Evolutionary conservation across 2,329 filamentous ascomycete genomes (phyloP).

Genomic region (Aaosphaeria pasadenensis): DNA sequence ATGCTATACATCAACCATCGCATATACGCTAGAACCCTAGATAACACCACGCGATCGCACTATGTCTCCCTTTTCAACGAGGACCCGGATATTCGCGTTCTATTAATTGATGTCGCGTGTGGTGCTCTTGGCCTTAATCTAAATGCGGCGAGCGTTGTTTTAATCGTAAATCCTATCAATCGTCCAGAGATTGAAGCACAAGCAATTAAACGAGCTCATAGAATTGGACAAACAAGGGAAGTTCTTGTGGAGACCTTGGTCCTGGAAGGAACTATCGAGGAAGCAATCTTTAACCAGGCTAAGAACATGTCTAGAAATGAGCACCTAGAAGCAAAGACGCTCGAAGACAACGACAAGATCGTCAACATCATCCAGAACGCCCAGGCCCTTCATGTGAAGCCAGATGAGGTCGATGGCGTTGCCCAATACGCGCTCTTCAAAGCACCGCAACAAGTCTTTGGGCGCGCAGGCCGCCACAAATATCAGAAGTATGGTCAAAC

Average conservation of each 20-base stretch:
- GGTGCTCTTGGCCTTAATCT: slow-evolving; percentile 88
- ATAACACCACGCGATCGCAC: slow-evolving; percentile 61
- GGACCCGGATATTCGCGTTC: slow-evolving; percentile 65
- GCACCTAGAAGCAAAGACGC: slow-evolving; percentile 53
- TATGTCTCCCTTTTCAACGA: slow-evolving; percentile 79
- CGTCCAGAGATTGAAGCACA: slow-evolving; percentile 83
- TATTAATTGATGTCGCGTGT: slow-evolving; percentile 88
- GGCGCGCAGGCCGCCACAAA: slow-evolving; percentile 17
- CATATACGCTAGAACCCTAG: slow-evolving; percentile 65
- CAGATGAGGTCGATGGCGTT: slow-evolving; percentile 24
- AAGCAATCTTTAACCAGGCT: slow-evolving; percentile 73
- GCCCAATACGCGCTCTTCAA: slow-evolving; percentile 42
- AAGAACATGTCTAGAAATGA: slow-evolving; percentile 68
- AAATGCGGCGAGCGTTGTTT: slow-evolving; percentile 76
- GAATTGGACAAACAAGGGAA: slow-evolving; percentile 76
- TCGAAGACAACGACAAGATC: slow-evolving; percentile 59
- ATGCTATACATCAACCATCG: slow-evolving; percentile 62
- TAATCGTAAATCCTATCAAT: slow-evolving; percentile 85
- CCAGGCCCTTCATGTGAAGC: slow-evolving; percentile 44
- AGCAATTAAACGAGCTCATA: slow-evolving; percentile 83
- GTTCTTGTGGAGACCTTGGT: slow-evolving; percentile 87
- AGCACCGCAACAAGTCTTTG: slow-evolving; percentile 46
- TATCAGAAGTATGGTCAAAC: slow-evolving; percentile 4
- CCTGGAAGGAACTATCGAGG: slow-evolving; percentile 75
- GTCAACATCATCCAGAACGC: slow-evolving; percentile 58